A percentile compares a stretch with the other conserved stretches of the same genome.
phyloP scores from a whole-genome alignment of 306 rosid genomes.

The Hylodesmum podocarpum region DNA sequence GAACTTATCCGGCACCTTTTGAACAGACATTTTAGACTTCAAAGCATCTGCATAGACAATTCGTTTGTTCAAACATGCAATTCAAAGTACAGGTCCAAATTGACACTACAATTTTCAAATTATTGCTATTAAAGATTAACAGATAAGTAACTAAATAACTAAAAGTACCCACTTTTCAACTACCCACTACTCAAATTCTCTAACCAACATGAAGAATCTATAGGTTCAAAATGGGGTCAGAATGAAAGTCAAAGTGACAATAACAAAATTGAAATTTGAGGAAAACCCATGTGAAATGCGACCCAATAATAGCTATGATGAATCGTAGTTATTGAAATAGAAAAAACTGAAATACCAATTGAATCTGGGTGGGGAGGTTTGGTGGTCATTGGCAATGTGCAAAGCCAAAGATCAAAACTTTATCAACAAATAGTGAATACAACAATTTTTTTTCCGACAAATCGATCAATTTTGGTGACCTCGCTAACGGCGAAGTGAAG shows the following conservation, averaged over 20 bases:
- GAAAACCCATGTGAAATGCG: neutral
- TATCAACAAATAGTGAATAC: slow-evolving; percentile 1
- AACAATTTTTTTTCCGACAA: neutral
- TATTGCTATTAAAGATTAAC: neutral
- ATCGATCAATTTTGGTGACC: neutral
- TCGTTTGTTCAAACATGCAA: slow-evolving; percentile 16
- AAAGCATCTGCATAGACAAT: slow-evolving; percentile 43
- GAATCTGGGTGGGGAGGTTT: slow-evolving; percentile 24
- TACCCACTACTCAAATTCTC: neutral
- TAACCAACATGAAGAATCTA: neutral
- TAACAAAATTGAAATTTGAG: slow-evolving; percentile 19
- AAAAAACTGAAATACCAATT: slow-evolving; percentile 20
- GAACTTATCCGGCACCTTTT: slow-evolving; percentile 38
- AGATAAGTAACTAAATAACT: neutral
- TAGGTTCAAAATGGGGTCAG: neutral
- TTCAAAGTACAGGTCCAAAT: neutral
- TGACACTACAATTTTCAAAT: neutral
- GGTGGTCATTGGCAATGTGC: slow-evolving; percentile 15
- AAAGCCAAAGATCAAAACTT: slow-evolving; percentile 10
- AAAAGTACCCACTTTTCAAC: neutral
- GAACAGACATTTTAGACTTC: slow-evolving; percentile 35
- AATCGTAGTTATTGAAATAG: neutral
- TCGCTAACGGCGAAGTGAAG: neutral
- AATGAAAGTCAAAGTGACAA: neutral
- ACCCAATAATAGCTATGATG: neutral